Conservation (phyloP, 2,329 filamentous ascomycete species). For the Pezicula carpinea region DNA sequence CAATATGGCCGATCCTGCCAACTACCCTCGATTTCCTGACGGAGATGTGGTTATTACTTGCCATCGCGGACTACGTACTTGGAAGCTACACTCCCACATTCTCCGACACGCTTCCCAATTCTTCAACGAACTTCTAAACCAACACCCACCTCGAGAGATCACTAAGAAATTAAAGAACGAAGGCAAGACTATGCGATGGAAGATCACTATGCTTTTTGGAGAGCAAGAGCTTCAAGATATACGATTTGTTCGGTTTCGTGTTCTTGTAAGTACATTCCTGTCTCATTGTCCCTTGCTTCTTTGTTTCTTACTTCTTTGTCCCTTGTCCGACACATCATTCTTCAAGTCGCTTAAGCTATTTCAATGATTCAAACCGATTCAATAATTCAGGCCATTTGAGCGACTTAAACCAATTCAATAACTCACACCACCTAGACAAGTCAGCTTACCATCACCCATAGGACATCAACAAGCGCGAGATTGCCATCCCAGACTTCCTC, state of each 20-base stretch:
- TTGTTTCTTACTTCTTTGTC: not conserved
- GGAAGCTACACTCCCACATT: slow-evolving; percentile 20
- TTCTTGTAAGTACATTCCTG: slow-evolving; percentile 16
- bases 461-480: not conserved
- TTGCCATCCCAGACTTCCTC: not conserved
- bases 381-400: slow-evolving; percentile 12
- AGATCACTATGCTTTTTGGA: slow-evolving; percentile 18
- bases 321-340: not conserved
- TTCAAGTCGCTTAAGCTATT: slow-evolving; percentile 2
- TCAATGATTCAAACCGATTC: not conserved
- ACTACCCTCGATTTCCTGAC: slow-evolving; percentile 14
- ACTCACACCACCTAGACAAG: slow-evolving; percentile 10
- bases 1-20: not conserved
- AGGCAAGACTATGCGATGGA: slow-evolving; percentile 16
- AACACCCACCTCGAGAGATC: slow-evolving; percentile 3
- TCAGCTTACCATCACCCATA: not conserved
- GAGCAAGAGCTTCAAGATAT: slow-evolving; percentile 4
- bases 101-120: slow-evolving; percentile 13
- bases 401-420: not conserved
- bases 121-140: slow-evolving; percentile 11
- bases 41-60: slow-evolving; percentile 23
- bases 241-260: slow-evolving; percentile 17
- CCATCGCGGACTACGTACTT: slow-evolving; percentile 14
- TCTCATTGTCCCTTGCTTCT: not conserved
- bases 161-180: slow-evolving; percentile 11